Conservation (phyloP, 129 eudicot species). For the Ambrosia trifida region DNA sequence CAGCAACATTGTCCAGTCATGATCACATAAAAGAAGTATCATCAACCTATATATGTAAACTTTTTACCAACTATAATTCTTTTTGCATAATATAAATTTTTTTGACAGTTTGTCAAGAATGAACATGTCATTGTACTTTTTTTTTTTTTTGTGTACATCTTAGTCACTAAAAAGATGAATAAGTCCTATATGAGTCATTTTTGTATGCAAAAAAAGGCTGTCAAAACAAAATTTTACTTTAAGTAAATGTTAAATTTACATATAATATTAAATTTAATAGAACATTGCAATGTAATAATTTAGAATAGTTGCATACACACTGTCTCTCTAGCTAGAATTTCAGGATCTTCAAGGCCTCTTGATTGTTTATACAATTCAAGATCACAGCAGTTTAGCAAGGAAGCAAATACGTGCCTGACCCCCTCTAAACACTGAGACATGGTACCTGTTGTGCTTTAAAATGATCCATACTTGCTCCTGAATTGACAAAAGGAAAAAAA, state of each 20-base stretch:
- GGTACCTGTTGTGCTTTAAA: constrained; percentile 42
- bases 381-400: constrained; percentile 35
- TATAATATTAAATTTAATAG: no score
- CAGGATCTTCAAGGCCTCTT: constrained; percentile 45
- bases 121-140: background rate
- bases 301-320: constrained; percentile 47
- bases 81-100: background rate
- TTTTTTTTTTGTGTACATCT: background rate
- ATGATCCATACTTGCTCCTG: constrained; percentile 43
- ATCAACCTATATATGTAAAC: background rate
- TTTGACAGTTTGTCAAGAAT: no score
- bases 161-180: background rate
- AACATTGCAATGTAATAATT: background rate
- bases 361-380: constrained; percentile 29
- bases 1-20: no score
- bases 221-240: background rate
- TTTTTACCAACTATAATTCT: background rate
- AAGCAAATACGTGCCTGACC: constrained; percentile 32
- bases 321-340: constrained; percentile 69
- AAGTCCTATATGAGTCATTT: background rate
- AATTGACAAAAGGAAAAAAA: constrained; percentile 2
- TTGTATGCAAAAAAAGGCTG: background rate
- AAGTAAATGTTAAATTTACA: background rate
- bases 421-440: constrained; percentile 63
- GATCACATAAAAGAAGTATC: constrained; percentile 12